Conservation (phyloP, 148 eudicot genomes). For the Euryodendron excelsum region DNA sequence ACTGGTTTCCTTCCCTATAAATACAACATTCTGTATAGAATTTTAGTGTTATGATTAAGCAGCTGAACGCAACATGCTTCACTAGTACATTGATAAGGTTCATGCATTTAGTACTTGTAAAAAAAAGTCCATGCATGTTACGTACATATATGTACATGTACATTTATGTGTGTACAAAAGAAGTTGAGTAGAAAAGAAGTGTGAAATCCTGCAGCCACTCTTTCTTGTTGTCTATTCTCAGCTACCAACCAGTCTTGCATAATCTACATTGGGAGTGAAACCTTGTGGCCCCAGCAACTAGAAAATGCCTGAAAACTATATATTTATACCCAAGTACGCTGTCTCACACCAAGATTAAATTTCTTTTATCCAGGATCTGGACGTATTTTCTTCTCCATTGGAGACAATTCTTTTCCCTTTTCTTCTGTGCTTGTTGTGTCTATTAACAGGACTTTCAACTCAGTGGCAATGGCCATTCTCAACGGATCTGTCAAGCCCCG, state of each 20-base stretch:
- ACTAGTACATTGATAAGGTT: no score
- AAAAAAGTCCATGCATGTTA: no score
- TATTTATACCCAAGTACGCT: neutral
- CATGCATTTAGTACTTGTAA: no score
- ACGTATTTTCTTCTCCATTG: neutral
- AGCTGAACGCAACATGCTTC: no score
- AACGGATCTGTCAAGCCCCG: neutral
- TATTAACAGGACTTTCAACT: constrained; percentile 13
- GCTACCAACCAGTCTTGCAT: neutral
- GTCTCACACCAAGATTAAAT: neutral
- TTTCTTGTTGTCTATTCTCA: neutral
- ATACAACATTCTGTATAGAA: no score
- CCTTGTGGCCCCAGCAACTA: neutral
- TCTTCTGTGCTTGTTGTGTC: neutral
- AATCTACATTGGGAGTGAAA: neutral
- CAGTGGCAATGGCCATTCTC: constrained; percentile 6
- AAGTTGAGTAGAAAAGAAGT: neutral
- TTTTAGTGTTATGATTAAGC: no score
- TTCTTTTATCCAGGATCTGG: neutral
- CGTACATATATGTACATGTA: no score
- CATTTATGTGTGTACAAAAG: no score
- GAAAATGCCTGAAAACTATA: neutral
- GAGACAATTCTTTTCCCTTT: neutral
- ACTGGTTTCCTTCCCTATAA: constrained; percentile 17
- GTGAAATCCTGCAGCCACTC: neutral